Percentiles rank a stretch among this genome's conserved stretches.
Conservation (phyloP, 805 yeast species). For the Kazachstania psychrophila region DNA sequence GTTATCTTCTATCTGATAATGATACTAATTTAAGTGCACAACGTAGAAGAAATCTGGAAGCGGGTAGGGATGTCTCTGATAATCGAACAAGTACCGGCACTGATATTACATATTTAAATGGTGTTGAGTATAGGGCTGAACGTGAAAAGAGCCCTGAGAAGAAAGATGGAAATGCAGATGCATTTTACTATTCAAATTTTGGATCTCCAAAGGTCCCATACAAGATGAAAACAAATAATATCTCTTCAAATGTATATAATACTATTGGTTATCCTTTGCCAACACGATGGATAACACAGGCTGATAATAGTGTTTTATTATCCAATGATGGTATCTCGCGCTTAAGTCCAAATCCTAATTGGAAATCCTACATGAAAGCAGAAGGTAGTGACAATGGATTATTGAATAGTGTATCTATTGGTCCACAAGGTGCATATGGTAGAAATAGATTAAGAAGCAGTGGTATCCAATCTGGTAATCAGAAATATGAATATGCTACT, state of each 20-base stretch:
- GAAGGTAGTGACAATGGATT: slow-evolving; percentile 8
- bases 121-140: neutral
- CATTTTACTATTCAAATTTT: slow-evolving; percentile 4
- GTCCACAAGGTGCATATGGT: neutral
- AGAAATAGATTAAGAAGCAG: slow-evolving; percentile 17
- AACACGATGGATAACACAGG: slow-evolving; percentile 21
- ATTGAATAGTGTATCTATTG: too few species aligned
- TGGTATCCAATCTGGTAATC: slow-evolving; percentile 5
- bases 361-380: slow-evolving; percentile 17
- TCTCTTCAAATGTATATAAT: slow-evolving; percentile 19
- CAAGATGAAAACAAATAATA: slow-evolving; percentile 11
- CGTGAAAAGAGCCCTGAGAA: neutral
- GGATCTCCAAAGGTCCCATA: slow-evolving; percentile 1
- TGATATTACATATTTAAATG: too few species aligned
- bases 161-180: neutral
- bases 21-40: neutral
- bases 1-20: too few species aligned
- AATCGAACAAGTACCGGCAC: too few species aligned
- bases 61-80: too few species aligned
- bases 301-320: slow-evolving; percentile 18
- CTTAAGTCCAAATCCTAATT: slow-evolving; percentile 20
- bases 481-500: slow-evolving; percentile 20
- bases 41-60: too few species aligned
- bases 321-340: slow-evolving; percentile 24
- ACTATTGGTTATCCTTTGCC: slow-evolving; percentile 25